phyloP scores from a whole-genome alignment of 257 asterid species.

The Sherardia arvensis region DNA sequence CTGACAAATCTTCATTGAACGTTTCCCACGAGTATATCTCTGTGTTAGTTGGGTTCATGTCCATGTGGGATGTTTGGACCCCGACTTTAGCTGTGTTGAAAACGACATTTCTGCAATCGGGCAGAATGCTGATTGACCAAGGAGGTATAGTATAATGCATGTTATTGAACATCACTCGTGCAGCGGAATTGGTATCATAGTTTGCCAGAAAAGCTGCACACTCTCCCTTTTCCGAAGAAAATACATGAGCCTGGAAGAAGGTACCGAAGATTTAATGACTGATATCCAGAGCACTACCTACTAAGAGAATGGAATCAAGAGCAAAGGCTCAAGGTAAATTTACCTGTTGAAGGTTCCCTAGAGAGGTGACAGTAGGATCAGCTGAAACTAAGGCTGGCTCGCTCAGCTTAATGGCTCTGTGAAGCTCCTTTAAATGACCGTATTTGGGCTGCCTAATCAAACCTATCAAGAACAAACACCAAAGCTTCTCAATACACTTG shows the following conservation, averaged over 20 bases:
- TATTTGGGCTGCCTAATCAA: slow-evolving; percentile 81
- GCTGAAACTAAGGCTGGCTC: slow-evolving; percentile 74
- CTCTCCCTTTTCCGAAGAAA: slow-evolving; percentile 60
- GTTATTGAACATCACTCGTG: slow-evolving; percentile 73
- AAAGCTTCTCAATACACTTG: background rate
- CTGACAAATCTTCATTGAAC: slow-evolving; percentile 67
- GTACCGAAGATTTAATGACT: slow-evolving; percentile 3
- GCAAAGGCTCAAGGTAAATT: slow-evolving; percentile 2
- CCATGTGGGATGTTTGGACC: slow-evolving; percentile 71
- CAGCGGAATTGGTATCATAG: slow-evolving; percentile 42
- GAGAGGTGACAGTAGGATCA: slow-evolving; percentile 71
- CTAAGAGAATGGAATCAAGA: background rate
- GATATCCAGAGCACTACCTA: background rate
- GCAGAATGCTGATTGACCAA: slow-evolving; percentile 97
- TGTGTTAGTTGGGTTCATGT: slow-evolving; percentile 53
- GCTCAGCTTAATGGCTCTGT: slow-evolving; percentile 65
- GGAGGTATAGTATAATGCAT: slow-evolving; percentile 80
- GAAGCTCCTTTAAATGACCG: slow-evolving; percentile 87
- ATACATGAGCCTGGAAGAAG: slow-evolving; percentile 67
- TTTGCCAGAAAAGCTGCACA: slow-evolving; percentile 93
- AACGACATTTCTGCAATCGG: slow-evolving; percentile 82
- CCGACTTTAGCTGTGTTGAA: slow-evolving; percentile 94
- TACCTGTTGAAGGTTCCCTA: slow-evolving; percentile 93
- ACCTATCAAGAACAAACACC: slow-evolving; percentile 34
- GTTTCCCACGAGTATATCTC: slow-evolving; percentile 80